Evolutionary conservation across 768 basidiomycete genomes (phyloP), one percentile per base, ranked within the genome.

Genomic region (Cystofilobasidium capitatum): DNA sequence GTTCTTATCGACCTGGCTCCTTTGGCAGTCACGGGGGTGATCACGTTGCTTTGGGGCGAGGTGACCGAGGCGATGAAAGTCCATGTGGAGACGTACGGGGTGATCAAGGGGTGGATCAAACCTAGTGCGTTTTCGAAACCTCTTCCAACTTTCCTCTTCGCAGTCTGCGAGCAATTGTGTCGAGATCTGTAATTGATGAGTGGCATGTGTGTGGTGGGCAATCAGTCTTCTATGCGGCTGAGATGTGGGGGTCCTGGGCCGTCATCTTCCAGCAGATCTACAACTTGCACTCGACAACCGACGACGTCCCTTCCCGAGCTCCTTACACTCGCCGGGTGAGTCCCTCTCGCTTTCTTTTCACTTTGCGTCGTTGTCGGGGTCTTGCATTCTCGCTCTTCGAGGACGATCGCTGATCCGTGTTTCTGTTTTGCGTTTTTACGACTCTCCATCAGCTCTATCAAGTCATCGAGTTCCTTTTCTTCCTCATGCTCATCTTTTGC

Each of bases 391-490:
- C n/a, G n/a, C n/a, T n/a, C n/a, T n/a, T n/a, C n/a, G n/a, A n/a
- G n/a, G n/a, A n/a, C n/a, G n/a, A n/a, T n/a, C n/a, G n/a, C n/a
- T 49, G n/a, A 8, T 49, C n/a, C 7, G 5, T 17, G 29, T 17
- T 22, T 17, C n/a, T 49, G 22, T 17, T 17, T 17, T 6, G 17
- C 37, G 40, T 1, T 4, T 5, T 10, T 14, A 16, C 17, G 22
- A 35, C 39, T 6, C 13, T 13, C n/a, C 5, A 22, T 24, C 29
- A 40, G 40, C 31, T 49, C 24, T 63, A 51, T 37, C 22, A 88
- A 78, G 83, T 81, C 9, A 81, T 90, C 24, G 81, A 86, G 71
- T 88, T 89, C 73, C 71, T 87, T 39, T 89, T 89, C 78, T 89
- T 89, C 78, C 76, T 87, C n/a, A 79, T 81, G 2, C 78, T 90